Evolutionary conservation across 352 stramenopile species (phyloP).

Genomic region (Pythium periplocum): DNA sequence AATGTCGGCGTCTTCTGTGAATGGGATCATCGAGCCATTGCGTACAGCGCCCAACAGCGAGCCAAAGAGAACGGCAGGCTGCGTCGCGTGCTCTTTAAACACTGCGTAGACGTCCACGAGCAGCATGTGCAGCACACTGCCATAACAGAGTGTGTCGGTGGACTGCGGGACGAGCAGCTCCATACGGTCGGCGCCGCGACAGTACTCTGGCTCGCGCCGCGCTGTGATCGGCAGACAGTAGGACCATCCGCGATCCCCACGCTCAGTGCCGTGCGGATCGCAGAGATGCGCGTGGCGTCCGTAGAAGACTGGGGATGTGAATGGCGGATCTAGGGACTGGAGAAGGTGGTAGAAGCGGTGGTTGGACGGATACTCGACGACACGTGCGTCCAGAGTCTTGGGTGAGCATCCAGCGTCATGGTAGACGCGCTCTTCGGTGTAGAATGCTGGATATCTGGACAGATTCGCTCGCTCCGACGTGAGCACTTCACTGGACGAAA

Average conservation of each 20-base stretch:
- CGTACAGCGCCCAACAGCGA: slow-evolving; percentile 48
- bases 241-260: slow-evolving; percentile 15
- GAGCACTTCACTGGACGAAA: too few relatives aligned
- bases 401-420: slow-evolving; percentile 5
- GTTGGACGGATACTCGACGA: neutral
- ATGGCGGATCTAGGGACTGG: slow-evolving; percentile 2
- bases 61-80: slow-evolving; percentile 34
- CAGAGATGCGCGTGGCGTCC: slow-evolving; percentile 16
- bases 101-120: slow-evolving; percentile 49
- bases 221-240: slow-evolving; percentile 50
- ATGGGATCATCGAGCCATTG: slow-evolving; percentile 42
- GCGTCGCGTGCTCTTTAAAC: slow-evolving; percentile 17
- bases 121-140: slow-evolving; percentile 48
- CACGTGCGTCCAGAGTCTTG: slow-evolving; percentile 4
- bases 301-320: slow-evolving; percentile 18
- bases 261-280: slow-evolving; percentile 1
- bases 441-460: too few relatives aligned
- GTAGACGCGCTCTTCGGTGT: too few relatives aligned
- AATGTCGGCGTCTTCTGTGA: slow-evolving; percentile 48
- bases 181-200: slow-evolving; percentile 32
- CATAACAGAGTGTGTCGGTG: slow-evolving; percentile 31
- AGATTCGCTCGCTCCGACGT: too few relatives aligned
- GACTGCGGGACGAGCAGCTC: slow-evolving; percentile 31
- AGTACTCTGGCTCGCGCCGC: slow-evolving; percentile 38
- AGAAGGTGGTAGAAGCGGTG: slow-evolving; percentile 14